Conservation (phyloP, 768 basidiomycete genomes). For the Boletus barrowsii region DNA sequence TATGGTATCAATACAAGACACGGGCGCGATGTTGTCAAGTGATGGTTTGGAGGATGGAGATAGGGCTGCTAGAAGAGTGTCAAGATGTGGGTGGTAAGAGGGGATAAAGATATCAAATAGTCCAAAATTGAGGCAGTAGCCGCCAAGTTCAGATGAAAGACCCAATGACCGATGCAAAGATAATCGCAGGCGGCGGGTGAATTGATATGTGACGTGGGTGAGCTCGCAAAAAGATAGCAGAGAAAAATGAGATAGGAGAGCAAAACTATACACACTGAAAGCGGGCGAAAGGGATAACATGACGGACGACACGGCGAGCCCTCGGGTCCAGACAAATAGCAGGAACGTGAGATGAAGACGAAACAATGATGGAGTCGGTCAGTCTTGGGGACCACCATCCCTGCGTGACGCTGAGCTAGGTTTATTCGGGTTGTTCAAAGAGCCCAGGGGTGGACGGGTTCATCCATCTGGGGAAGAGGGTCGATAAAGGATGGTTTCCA, state of each 20-base stretch:
- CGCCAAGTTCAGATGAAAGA: neutral
- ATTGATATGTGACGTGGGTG: neutral
- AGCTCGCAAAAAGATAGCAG: conserved; percentile 6
- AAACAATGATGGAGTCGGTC: conserved; percentile 13
- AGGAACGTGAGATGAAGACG: neutral
- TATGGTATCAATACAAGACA: neutral
- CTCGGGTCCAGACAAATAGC: conserved; percentile 4
- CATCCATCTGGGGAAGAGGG: conserved; percentile 30
- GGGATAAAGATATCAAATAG: conserved; percentile 17
- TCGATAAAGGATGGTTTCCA: conserved; percentile 37
- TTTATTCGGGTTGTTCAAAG: conserved; percentile 9
- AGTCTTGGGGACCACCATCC: neutral
- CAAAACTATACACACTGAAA: conserved; percentile 28
- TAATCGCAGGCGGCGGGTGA: neutral
- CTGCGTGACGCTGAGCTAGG: neutral
- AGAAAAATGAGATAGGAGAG: conserved; percentile 11
- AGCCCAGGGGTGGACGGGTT: conserved; percentile 29
- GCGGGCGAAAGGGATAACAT: conserved; percentile 13
- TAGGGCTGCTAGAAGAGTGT: neutral
- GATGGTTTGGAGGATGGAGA: neutral
- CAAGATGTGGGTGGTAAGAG: neutral
- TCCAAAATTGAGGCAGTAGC: conserved; percentile 3
- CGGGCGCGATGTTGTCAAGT: neutral
- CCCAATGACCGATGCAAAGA: neutral
- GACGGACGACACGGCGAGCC: conserved; percentile 1